Conservation (phyloP, 257 asterid genomes). For the Nicotiana sylvestris region DNA sequence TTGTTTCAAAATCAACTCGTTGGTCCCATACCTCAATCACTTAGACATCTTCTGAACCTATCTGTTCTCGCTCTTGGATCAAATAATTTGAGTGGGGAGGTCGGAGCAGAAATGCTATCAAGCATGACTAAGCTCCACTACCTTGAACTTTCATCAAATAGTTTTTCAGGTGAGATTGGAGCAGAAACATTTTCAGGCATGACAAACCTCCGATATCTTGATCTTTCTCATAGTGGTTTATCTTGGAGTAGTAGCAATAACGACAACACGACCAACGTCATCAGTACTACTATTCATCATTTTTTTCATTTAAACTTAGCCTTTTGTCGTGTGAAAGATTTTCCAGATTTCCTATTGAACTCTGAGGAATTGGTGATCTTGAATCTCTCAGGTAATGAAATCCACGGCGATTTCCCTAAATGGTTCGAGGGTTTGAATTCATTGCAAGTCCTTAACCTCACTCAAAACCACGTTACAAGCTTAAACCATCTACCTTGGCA, state of each 20-base stretch:
- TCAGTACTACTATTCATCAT: too few relatives aligned
- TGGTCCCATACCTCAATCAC: too few relatives aligned
- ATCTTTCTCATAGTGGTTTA: not conserved
- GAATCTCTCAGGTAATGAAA: not conserved
- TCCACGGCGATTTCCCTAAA: not conserved
- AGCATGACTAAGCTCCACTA: too few relatives aligned
- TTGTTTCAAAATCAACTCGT: too few relatives aligned
- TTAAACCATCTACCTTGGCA: not conserved
- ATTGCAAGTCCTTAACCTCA: not conserved
- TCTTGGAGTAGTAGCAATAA: not conserved
- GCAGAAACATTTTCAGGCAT: not conserved
- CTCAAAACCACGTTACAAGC: slow-evolving; percentile 3
- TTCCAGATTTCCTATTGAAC: not conserved
- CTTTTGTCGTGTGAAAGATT: not conserved
- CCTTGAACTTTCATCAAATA: too few relatives aligned
- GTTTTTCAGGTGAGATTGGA: not conserved
- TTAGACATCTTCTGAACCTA: too few relatives aligned
- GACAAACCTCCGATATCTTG: not conserved
- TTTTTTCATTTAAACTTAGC: not conserved
- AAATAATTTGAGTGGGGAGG: too few relatives aligned
- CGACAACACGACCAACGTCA: too few relatives aligned
- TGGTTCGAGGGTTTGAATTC: not conserved
- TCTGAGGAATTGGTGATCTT: accelerated
- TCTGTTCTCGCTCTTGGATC: too few relatives aligned
- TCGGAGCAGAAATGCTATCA: too few relatives aligned